Percentiles rank a stretch among this genome's conserved stretches.
These are phyloP conservation scores for Fistulina hepatica DNA, from an alignment of 1,284 basidiomycete genomes.

Conservation along the genomic window DNA sequence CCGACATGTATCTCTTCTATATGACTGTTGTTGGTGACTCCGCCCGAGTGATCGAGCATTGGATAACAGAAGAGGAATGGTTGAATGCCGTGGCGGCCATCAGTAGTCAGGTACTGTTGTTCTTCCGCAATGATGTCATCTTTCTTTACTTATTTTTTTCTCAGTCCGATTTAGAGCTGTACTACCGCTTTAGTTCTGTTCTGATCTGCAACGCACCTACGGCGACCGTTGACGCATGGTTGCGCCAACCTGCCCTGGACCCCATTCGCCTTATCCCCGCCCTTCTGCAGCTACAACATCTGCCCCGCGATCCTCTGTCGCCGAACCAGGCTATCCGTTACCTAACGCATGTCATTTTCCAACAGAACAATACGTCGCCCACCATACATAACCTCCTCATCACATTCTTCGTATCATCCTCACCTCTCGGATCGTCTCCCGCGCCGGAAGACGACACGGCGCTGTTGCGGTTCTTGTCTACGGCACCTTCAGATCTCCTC, in stretches of 20 bases:
- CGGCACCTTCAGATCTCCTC: slow-evolving; percentile 71
- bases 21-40: slow-evolving; percentile 77
- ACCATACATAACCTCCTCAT: slow-evolving; percentile 93
- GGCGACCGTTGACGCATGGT: slow-evolving; percentile 88
- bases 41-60: slow-evolving; percentile 84
- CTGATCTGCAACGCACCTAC: slow-evolving; percentile 82
- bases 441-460: slow-evolving; percentile 59
- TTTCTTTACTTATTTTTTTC: slow-evolving; percentile 9
- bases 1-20: slow-evolving; percentile 87
- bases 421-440: slow-evolving; percentile 18
- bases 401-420: slow-evolving; percentile 67
- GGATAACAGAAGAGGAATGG: slow-evolving; percentile 90
- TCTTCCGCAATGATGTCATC: neutral
- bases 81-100: slow-evolving; percentile 80
- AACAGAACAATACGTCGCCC: slow-evolving; percentile 68
- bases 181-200: slow-evolving; percentile 87
- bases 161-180: slow-evolving; percentile 74
- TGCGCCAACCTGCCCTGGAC: slow-evolving; percentile 71
- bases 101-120: slow-evolving; percentile 61
- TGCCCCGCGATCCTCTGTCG: slow-evolving; percentile 55
- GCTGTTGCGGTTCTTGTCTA: slow-evolving; percentile 79
- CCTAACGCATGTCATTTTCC: slow-evolving; percentile 76
- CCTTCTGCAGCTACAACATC: slow-evolving; percentile 70
- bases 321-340: slow-evolving; percentile 84
- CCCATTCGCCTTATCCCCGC: slow-evolving; percentile 85